Evolutionary conservation across 352 stramenopile species (phyloP), one percentile per base, ranked within the genome.

Genomic region (Globisporangium uncinulatum): DNA sequence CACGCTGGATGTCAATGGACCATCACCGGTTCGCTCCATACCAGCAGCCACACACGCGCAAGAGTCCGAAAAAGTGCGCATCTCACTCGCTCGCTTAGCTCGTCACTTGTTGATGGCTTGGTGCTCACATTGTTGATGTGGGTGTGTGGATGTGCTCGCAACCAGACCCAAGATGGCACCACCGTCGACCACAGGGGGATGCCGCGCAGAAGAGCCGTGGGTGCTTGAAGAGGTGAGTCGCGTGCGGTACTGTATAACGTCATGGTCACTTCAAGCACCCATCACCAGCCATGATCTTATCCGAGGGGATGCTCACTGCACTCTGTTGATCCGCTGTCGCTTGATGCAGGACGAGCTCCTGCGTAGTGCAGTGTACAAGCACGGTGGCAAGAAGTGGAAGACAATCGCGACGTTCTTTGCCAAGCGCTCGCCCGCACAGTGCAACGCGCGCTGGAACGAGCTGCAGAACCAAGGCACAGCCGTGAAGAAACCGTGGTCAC

Each of bases 341-440:
- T 39, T 39, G 13, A 15, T 15, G 0, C 51, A 92, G 80, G 85
- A 94, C 62, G 66, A 88, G 14, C 59, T 74, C 21, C 74, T 94
- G 55, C 82, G 83, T 13, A 63, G 70, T 10, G 79, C 75, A 11
- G 81, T 94, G 9, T 88, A 71, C 61, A 64, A 86, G 49, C 79
- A 83, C 49, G 85, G 85, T 10, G 80, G 79, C 24, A 92, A 91
- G 59, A 92, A 87, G 34, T 93, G 85, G 85, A 87, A 87, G 55
- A 61, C 54, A 0, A 87, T 92, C 11, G 69, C 83, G 1, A 71
- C 70, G 20, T 71, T 68, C 32, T 70, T 94, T 46, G 61, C 71
- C 3, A 51, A 59, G 24, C 73, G 76, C 17, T 76, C 72, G 10
- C 62, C 74, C 5, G 59, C 45, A 2, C 68, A 92, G 36, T 94